Conservation (phyloP, 2,329 filamentous ascomycete genomes). For the Curvularia hawaiiensis region DNA sequence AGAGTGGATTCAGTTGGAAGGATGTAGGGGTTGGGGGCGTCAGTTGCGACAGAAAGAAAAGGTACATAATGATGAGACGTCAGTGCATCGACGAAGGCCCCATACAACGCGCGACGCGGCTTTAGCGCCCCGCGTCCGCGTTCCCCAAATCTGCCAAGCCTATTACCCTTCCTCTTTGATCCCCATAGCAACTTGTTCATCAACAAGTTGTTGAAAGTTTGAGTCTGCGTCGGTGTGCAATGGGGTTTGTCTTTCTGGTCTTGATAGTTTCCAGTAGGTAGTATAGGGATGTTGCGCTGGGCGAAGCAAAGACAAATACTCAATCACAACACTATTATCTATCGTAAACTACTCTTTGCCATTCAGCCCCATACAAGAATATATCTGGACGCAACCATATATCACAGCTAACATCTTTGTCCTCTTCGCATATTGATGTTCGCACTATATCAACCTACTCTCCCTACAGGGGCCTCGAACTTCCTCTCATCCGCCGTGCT, state of each 20-base stretch:
- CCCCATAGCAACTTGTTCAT: conserved; percentile 9
- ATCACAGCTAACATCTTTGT: neutral
- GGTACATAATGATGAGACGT: conserved; percentile 18
- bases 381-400: neutral
- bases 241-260: neutral
- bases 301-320: neutral
- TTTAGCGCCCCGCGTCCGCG: conserved; percentile 28
- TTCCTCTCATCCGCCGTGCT: conserved; percentile 37
- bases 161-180: conserved; percentile 24
- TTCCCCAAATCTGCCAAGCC: conserved; percentile 25
- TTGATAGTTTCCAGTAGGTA: neutral
- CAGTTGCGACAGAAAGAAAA: conserved; percentile 11
- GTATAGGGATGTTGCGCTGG: neutral
- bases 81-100: conserved; percentile 30
- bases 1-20: conserved; percentile 2
- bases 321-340: neutral
- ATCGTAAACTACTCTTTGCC: neutral
- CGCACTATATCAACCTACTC: neutral
- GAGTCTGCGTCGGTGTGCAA: neutral
- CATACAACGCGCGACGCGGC: conserved; percentile 24
- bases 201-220: neutral
- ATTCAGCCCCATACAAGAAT: neutral
- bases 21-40: conserved; percentile 6
- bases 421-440: neutral
- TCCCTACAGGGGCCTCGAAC: conserved; percentile 20